Evolutionary conservation across 345 rosid species (phyloP).

Genomic region (Populus pruinosa): DNA sequence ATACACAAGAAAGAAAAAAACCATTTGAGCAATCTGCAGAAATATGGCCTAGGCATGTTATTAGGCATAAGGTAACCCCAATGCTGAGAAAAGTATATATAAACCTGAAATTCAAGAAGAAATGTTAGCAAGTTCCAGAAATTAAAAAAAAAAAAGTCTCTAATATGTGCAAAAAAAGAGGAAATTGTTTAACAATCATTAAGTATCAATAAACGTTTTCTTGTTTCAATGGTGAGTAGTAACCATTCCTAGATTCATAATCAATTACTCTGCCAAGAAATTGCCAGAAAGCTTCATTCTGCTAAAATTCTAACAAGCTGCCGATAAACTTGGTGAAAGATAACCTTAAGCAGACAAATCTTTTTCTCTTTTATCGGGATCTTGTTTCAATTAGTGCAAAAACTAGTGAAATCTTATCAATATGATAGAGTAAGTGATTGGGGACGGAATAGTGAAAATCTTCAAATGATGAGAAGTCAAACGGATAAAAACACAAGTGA

Average conservation of each 20-base stretch:
- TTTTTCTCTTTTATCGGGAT: neutral
- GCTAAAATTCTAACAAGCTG: neutral
- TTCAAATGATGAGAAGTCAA: neutral
- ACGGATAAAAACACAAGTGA: neutral
- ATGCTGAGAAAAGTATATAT: conserved; percentile 35
- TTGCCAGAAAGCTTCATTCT: neutral
- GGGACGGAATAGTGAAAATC: neutral
- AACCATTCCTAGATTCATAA: neutral
- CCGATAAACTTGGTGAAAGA: neutral
- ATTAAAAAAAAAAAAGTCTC: neutral
- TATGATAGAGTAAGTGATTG: neutral
- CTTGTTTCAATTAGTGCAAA: neutral
- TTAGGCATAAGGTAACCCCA: conserved; percentile 40
- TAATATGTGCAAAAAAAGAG: neutral
- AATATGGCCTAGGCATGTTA: conserved; percentile 50
- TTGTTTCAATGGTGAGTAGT: neutral
- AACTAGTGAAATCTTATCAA: neutral
- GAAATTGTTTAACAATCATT: neutral
- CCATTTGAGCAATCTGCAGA: conserved; percentile 47
- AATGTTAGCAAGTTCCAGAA: neutral
- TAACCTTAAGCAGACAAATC: neutral
- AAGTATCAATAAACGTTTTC: neutral
- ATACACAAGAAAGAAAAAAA: conserved; percentile 55
- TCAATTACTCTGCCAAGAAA: neutral
- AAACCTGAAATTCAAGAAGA: conserved; percentile 43